Conservation (phyloP, 306 rosid species). For the Citrullus amarus region DNA sequence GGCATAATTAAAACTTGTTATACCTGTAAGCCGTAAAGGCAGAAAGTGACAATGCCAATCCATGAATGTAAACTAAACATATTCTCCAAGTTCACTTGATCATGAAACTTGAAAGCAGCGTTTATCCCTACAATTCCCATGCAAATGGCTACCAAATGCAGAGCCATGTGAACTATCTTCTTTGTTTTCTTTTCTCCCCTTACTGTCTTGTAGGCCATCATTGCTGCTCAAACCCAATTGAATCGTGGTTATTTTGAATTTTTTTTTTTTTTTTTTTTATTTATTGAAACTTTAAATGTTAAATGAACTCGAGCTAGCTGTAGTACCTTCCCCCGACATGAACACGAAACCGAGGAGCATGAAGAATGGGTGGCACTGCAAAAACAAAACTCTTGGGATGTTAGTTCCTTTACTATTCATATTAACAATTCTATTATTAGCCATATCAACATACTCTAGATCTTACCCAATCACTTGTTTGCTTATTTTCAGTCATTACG, state of each 20-base stretch:
- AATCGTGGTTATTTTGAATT: not conserved
- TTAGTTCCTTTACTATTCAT: not conserved
- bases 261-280: not conserved
- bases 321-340: constrained; percentile 60
- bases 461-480: too few relatives aligned
- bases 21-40: constrained; percentile 64
- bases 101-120: constrained; percentile 70
- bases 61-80: constrained; percentile 70
- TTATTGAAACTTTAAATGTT: not conserved
- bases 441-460: too few relatives aligned
- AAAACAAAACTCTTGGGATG: not conserved
- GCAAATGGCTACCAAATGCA: constrained; percentile 40
- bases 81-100: constrained; percentile 13
- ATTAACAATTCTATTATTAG: not conserved
- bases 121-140: constrained; percentile 50
- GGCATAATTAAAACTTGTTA: not conserved
- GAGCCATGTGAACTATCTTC: constrained; percentile 46
- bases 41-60: constrained; percentile 63
- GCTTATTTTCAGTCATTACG: too few relatives aligned
- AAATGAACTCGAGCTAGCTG: not conserved
- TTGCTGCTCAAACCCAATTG: constrained; percentile 28
- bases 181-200: not conserved
- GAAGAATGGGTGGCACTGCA: constrained; percentile 78
- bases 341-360: constrained; percentile 62
- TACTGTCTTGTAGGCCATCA: constrained; percentile 63